phyloP scores from a whole-genome alignment of 179 eudicot species.

The Vitellaria paradoxa region DNA sequence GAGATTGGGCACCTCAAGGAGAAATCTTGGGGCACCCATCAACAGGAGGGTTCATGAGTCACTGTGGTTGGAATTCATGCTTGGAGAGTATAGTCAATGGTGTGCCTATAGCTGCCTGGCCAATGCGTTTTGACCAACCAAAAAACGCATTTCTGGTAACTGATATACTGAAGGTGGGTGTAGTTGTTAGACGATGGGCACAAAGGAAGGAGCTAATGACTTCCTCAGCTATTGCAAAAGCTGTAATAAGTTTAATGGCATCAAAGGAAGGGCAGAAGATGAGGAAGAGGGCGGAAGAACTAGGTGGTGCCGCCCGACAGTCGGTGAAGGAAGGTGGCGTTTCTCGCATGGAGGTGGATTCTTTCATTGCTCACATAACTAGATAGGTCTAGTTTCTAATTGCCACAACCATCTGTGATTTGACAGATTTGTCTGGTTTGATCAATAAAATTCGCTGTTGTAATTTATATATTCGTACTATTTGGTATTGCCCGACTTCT shows the following conservation, averaged over 20 bases:
- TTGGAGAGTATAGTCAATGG: constrained; percentile 62
- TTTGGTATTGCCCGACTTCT: too few relatives aligned
- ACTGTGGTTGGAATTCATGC: constrained; percentile 86
- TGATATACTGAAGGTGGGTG: constrained; percentile 20
- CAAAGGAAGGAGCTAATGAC: constrained; percentile 23
- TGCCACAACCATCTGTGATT: too few relatives aligned
- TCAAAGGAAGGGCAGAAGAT: constrained; percentile 45
- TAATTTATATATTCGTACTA: too few relatives aligned
- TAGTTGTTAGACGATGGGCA: constrained; percentile 27
- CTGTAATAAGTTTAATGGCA: constrained; percentile 39
- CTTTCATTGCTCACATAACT: constrained; percentile 48
- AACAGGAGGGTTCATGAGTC: constrained; percentile 69
- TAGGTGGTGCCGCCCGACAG: constrained; percentile 26
- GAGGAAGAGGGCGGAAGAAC: constrained; percentile 38
- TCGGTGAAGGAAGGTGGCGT: constrained; percentile 41
- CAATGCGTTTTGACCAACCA: constrained; percentile 60
- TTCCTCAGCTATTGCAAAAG: constrained; percentile 27
- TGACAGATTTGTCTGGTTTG: too few relatives aligned
- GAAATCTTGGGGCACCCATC: constrained; percentile 57
- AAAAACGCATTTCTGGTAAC: constrained; percentile 41
- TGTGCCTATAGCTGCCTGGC: constrained; percentile 75
- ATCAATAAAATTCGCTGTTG: too few relatives aligned
- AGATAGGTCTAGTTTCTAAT: constrained; percentile 15
- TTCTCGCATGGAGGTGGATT: too few relatives aligned
- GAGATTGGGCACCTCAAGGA: constrained; percentile 77